Evolutionary conservation across 192 early-diverging fungal genomes (phyloP), one percentile per base, ranked within the genome.

Genomic region (Gamsiella multidivaricata): DNA sequence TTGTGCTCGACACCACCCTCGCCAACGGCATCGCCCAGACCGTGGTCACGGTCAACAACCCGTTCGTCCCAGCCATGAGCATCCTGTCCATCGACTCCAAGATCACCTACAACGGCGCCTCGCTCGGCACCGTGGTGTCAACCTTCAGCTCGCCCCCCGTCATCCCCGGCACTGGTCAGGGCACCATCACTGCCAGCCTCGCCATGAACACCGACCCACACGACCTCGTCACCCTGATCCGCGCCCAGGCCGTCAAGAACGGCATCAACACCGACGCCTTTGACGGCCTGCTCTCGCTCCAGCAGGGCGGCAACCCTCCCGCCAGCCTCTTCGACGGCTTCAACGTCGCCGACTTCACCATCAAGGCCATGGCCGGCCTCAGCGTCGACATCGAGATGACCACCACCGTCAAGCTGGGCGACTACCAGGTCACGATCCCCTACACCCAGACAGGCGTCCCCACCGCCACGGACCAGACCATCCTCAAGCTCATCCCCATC

Each of bases 401-500:
- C 39, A 41, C 39, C 39, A 41, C 39, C 39, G 39, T 41, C 39
- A 41, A 41, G 39, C 8, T 41, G 8, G 39, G 39, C 39, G 39
- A 41, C 39, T 41, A 41, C 39, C 39, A 41, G 39, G 39, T 41
- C 14, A 41, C 39, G 39, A 41, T 41, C 39, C 39, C 39, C 8
- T 41, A 41, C 39, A 41, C 39, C 14, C 39, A 41, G 39, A 41
- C 39, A 41, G 39, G 47, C 6, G 47, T 50, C 23, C 22, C 47
- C 47, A 50, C 47, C 15, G 22, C 47, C 15, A 50, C 47, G 18
- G 47, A 50, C 22, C 47, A 50, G 47, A 50, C 76, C 22, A 57
- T 87, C 53, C 55, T 69, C n/a, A 67, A 69, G 28, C 49, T 87
- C 52, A 81, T 85, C 32, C 80, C 84, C 51, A 33, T 83, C 25